Conservation (phyloP, 2,329 filamentous ascomycete genomes). For the Hypoxylon sp. region DNA sequence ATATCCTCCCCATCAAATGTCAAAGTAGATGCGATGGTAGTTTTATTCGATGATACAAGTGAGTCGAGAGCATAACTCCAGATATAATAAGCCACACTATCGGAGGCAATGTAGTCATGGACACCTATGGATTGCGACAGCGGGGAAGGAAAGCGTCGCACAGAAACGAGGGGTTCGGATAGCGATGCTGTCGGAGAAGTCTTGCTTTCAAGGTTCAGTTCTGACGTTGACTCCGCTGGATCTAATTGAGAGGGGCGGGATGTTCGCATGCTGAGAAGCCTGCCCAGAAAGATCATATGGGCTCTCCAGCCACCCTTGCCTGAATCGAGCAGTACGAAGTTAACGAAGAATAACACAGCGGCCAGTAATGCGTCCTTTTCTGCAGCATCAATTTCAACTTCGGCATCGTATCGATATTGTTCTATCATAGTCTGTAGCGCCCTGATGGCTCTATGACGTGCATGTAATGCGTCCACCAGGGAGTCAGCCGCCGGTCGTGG, state of each 20-base stretch:
- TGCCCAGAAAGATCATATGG: slow-evolving; percentile 57
- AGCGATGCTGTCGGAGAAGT: background rate
- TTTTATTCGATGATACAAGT: slow-evolving; percentile 48
- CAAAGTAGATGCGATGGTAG: slow-evolving; percentile 30
- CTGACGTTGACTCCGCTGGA: background rate
- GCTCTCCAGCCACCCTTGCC: slow-evolving; percentile 56
- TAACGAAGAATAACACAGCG: slow-evolving; percentile 60
- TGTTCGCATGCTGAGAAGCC: slow-evolving; percentile 45
- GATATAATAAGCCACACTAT: slow-evolving; percentile 50
- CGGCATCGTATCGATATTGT: slow-evolving; percentile 13
- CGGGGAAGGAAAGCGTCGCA: no score
- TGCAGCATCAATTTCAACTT: slow-evolving; percentile 47
- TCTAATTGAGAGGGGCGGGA: background rate
- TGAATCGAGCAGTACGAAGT: slow-evolving; percentile 60
- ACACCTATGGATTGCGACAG: slow-evolving; percentile 18
- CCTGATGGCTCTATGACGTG: slow-evolving; percentile 58
- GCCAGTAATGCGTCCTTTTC: slow-evolving; percentile 58
- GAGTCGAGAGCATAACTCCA: slow-evolving; percentile 47
- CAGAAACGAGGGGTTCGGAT: slow-evolving; percentile 6
- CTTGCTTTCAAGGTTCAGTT: background rate
- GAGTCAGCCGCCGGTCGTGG: slow-evolving; percentile 45
- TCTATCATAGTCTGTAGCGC: slow-evolving; percentile 53
- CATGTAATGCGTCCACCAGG: slow-evolving; percentile 57
- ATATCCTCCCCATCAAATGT: slow-evolving; percentile 42
- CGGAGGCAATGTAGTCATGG: slow-evolving; percentile 57